Percentiles rank a stretch among this genome's conserved stretches.
Conservation (phyloP, 345 rosid genomes). For the Arabidopsis thaliana region DNA sequence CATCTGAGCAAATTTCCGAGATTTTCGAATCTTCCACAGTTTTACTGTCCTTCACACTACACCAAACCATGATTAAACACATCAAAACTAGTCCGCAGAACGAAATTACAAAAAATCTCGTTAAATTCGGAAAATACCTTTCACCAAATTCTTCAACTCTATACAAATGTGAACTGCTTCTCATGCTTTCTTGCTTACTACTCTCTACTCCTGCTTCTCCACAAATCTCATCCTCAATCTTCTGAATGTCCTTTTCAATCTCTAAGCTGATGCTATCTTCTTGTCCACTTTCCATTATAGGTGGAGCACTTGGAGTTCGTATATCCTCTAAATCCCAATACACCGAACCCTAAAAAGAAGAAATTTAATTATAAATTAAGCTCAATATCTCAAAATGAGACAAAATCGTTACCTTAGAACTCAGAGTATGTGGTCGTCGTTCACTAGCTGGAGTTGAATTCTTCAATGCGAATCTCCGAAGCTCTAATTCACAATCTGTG, state of each 20-base stretch:
- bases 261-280: slow-evolving; percentile 48
- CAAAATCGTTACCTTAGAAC: slow-evolving; percentile 47
- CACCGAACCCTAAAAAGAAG: slow-evolving; percentile 46
- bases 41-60: slow-evolving; percentile 48
- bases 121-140: slow-evolving; percentile 54
- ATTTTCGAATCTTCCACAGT: slow-evolving; percentile 49
- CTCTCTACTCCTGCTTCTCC: slow-evolving; percentile 43
- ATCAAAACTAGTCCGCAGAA: background rate
- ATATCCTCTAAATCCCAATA: slow-evolving; percentile 53
- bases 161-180: slow-evolving; percentile 41
- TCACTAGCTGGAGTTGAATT: slow-evolving; percentile 53
- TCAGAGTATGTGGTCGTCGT: slow-evolving; percentile 53
- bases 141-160: slow-evolving; percentile 49
- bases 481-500: slow-evolving; percentile 57
- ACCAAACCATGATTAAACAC: slow-evolving; percentile 31
- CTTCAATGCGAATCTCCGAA: slow-evolving; percentile 32
- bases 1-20: slow-evolving; percentile 57
- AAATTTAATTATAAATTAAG: slow-evolving; percentile 21
- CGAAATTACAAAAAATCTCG: background rate
- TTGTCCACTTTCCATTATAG: slow-evolving; percentile 61
- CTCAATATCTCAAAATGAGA: background rate
- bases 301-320: slow-evolving; percentile 97
- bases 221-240: slow-evolving; percentile 41
- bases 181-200: slow-evolving; percentile 37
- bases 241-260: slow-evolving; percentile 50